Evolutionary conservation across 1,284 basidiomycete species (phyloP), one percentile per base, ranked within the genome.

Genomic region (Cryptococcus amylolentus): DNA sequence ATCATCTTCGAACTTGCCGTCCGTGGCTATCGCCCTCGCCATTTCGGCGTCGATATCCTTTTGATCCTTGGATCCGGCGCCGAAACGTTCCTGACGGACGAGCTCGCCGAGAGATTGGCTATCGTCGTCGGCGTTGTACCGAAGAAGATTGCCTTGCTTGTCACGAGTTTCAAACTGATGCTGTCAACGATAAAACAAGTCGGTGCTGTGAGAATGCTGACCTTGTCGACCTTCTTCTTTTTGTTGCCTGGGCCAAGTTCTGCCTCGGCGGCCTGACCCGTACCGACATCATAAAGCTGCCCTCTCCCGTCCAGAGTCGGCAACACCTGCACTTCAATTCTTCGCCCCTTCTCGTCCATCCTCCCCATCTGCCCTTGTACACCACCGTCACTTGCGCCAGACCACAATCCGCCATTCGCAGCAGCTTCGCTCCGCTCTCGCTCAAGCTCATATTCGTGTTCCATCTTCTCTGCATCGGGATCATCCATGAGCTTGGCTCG

Each of bases 41-140:
- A 97, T 86, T 73, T 95, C 88, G 18, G 86, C 86, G 71, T 99
- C 94, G 57, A 94, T 78, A 67, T 92, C 83, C 80, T 97, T 97
- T 78, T 94, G 89, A 75, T 93, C 90, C 3, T 85, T 81, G 62
- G 89, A 84, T 8, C 96, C 95, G 35, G 87, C 94, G 41, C 86
- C 84, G 69, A 98, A 93, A 41, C 84, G 82, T 75, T 99, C 96
- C 72, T 97, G 90, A 10, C 95, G 84, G 41, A 98, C 82, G 80
- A 99, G 85, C 68, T 99, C 95, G 4, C 88, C 88, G 4, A 98
- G 82, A 0, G 91, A 89, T 31, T 86, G 81, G 0, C 82, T 81
- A 71, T 97, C 93, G 68, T 97, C 95, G 68, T 97, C 92, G 7
- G 88, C 85, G 75, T 94, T 92, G 75, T 87, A 86, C 5, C 79